A percentile compares a stretch with the other conserved stretches of the same genome.
These are phyloP conservation scores for Scheffersomyces cryptocercus DNA, from an alignment of 1,139 yeast genomes.

Conservation along the genomic window DNA sequence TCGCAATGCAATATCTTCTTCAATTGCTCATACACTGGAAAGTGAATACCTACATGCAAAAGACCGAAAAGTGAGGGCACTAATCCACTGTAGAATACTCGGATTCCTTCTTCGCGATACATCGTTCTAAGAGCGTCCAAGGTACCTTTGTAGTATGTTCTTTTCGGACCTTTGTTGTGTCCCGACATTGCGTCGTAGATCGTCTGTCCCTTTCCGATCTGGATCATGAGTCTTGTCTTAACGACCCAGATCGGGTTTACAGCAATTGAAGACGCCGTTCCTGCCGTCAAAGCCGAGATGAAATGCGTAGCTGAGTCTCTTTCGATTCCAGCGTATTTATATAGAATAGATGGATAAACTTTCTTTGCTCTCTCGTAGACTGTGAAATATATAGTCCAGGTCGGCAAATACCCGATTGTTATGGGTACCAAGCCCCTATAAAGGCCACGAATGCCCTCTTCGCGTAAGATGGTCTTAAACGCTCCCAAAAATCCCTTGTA, in stretches of 20 bases:
- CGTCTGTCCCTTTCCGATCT: slow-evolving; percentile 54
- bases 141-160: slow-evolving; percentile 68
- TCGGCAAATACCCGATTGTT: slow-evolving; percentile 89
- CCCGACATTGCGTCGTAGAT: slow-evolving; percentile 25
- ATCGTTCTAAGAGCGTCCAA: slow-evolving; percentile 80
- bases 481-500: slow-evolving; percentile 37
- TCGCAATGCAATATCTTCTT: slow-evolving; percentile 49
- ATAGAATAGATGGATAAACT: slow-evolving; percentile 38
- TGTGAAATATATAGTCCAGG: slow-evolving; percentile 95
- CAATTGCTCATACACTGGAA: slow-evolving; percentile 89
- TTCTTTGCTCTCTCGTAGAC: slow-evolving; percentile 80
- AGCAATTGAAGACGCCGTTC: slow-evolving; percentile 78
- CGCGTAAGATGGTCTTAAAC: slow-evolving; percentile 59
- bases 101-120: slow-evolving; percentile 75
- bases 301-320: slow-evolving; percentile 64
- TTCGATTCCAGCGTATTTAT: slow-evolving; percentile 28
- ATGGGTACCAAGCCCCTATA: slow-evolving; percentile 93
- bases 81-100: slow-evolving; percentile 87
- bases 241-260: slow-evolving; percentile 99
- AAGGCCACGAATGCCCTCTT: slow-evolving; percentile 82
- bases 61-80: slow-evolving; percentile 90
- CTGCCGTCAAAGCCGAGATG: slow-evolving; percentile 85
- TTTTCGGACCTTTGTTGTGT: slow-evolving; percentile 3
- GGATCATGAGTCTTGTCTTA: slow-evolving; percentile 91
- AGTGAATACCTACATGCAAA: slow-evolving; percentile 93